phyloP scores from a whole-genome alignment of 2,329 filamentous ascomycete genomes.

The Exophiala spinifera region DNA sequence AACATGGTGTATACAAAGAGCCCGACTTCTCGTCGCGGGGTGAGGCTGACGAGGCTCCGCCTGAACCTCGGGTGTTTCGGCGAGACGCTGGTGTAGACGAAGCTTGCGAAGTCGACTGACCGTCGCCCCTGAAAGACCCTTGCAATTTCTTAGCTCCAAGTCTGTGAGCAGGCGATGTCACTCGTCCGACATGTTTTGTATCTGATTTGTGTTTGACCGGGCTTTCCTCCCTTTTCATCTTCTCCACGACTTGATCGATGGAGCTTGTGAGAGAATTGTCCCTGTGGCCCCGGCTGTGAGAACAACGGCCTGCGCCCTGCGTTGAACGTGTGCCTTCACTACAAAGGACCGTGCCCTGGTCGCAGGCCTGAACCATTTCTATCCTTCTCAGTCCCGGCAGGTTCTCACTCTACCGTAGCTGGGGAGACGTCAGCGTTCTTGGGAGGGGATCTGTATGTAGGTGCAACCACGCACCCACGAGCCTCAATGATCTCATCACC shows the following conservation, averaged over 20 bases:
- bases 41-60: neutral
- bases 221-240: neutral
- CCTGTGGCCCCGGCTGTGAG: no score
- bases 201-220: neutral
- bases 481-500: neutral
- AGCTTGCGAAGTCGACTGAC: neutral
- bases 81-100: neutral
- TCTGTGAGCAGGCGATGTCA: neutral
- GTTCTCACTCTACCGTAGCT: no score
- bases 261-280: neutral
- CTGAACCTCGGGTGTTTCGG: neutral
- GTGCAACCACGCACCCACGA: neutral
- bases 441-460: neutral
- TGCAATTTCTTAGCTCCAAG: neutral
- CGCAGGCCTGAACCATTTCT: neutral
- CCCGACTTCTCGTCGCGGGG: no score
- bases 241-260: neutral
- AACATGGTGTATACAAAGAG: no score
- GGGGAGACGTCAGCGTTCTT: neutral
- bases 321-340: no score
- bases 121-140: neutral
- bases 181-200: neutral
- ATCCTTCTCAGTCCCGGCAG: no score
- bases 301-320: no score
- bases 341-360: neutral